phyloP scores from a whole-genome alignment of 768 basidiomycete species.

The Sistotremastrum niveocremeum region DNA sequence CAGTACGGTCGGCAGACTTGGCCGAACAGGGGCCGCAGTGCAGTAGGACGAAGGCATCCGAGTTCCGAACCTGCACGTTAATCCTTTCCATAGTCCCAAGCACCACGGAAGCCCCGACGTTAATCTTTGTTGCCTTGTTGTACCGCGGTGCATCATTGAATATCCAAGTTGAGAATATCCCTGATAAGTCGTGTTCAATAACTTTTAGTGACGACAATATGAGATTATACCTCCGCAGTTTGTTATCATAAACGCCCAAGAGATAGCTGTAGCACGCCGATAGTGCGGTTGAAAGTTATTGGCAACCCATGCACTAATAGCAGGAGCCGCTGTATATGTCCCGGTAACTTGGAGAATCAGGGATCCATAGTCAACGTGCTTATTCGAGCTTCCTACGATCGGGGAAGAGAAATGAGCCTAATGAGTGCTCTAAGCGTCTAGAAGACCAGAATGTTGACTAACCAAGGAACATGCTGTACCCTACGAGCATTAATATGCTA shows the following conservation, averaged over 20 bases:
- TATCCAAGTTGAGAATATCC: conserved; percentile 50
- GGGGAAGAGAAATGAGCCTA: no score
- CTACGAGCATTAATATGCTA: conserved; percentile 29
- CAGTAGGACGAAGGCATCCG: no score
- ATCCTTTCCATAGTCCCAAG: no score
- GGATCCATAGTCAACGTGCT: conserved; percentile 32
- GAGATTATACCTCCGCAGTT: conserved; percentile 19
- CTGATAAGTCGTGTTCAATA: conserved; percentile 18
- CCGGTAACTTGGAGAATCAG: conserved; percentile 44
- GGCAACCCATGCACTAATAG: conserved; percentile 43
- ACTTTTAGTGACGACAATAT: neutral
- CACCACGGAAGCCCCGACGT: no score
- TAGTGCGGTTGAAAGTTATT: conserved; percentile 47
- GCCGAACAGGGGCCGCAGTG: no score
- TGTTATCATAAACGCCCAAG: conserved; percentile 42
- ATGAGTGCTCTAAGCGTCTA: no score
- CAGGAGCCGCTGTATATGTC: conserved; percentile 38
- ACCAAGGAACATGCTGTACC: conserved; percentile 47
- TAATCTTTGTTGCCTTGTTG: conserved; percentile 25
- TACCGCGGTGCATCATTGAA: conserved; percentile 40
- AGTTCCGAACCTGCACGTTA: no score
- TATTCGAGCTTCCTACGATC: conserved; percentile 14
- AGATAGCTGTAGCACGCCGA: conserved; percentile 44
- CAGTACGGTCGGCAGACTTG: no score
- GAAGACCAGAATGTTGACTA: neutral